Base-by-base conservation (phyloP, 768 basidiomycete species). In the Hypholoma fasciculare region DNA sequence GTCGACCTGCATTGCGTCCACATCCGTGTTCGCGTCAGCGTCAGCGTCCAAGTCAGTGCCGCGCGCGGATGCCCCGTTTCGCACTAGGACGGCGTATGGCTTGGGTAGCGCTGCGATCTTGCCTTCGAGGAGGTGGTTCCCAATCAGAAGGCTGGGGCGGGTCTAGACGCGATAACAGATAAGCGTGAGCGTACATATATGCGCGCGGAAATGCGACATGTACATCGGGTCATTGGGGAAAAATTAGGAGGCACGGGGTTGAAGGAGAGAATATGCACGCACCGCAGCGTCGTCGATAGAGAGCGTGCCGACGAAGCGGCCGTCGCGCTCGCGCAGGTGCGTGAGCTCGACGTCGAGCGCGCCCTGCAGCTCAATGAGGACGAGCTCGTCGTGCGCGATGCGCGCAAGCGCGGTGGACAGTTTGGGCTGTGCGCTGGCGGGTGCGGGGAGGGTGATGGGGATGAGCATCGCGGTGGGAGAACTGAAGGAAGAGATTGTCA, bases 51-150 rank as follows among this genome's bases (percentile, higher is more conserved):
- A 61, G 8, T 65, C 49, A 11, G 34, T n/a, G 52, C 38, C 7
- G 34, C 19, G 17, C n/a, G 26, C 27, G 42, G 43, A 16, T 16
- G 14, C n/a, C 34, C 34, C 43, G 34, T 34, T 50, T n/a, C 84
- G 82, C 59, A 81, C 76, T 30, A 97, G 79, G 42, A 97, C 83
- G 2, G 90, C 96, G 27, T 92, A 78, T 0, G 95, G 94, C 68
- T 92, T 96, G 2, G 88, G 74, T 7, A 98, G 78, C 46, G 73
- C 78, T 36, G 84, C 79, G 59, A 96, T 78, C 68, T 90, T 92
- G 53, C 95, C 95, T 67, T 98, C 96, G 4, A 98, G 84, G 30
- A 95, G 78, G 66, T 97, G 94, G 72, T 96, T 88, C 12, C 95
- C 95, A 58, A 98, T 90, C 54, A 79, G 71, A 6, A 98, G 79